These are phyloP conservation scores for Dactylellina cionopaga DNA, from an alignment of 2,329 filamentous ascomycete genomes.

Conservation along the genomic window DNA sequence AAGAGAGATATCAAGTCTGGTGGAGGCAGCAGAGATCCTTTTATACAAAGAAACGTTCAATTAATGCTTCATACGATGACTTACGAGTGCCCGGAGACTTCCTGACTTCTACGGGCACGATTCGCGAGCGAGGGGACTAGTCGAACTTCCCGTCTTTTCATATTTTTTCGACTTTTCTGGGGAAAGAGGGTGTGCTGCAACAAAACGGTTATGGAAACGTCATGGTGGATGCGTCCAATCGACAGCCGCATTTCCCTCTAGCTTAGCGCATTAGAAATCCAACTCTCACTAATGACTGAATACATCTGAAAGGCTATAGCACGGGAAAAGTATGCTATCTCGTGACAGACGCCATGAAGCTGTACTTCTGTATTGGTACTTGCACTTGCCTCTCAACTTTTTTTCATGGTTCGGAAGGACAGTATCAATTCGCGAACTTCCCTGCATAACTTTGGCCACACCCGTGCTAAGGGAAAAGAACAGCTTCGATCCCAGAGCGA, in stretches of 20 bases:
- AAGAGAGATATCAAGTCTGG: not conserved
- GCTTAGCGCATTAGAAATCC: constrained; percentile 41
- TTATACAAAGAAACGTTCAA: constrained; percentile 22
- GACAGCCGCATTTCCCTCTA: constrained; percentile 9
- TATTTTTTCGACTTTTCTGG: constrained; percentile 13
- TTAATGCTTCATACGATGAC: constrained; percentile 21
- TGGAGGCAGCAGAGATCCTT: not conserved
- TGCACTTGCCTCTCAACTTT: not conserved
- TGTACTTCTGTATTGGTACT: constrained; percentile 1
- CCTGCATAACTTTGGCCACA: constrained; percentile 11
- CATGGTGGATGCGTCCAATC: constrained; percentile 39
- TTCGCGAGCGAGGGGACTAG: constrained; percentile 25
- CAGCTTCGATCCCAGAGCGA: constrained; percentile 14
- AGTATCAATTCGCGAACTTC: not conserved
- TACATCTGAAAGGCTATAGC: not conserved
- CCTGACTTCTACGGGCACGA: constrained; percentile 31
- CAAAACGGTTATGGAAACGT: constrained; percentile 46
- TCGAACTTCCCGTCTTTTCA: not conserved
- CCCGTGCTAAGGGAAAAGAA: constrained; percentile 2
- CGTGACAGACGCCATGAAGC: not conserved
- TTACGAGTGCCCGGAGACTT: constrained; percentile 31
- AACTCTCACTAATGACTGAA: constrained; percentile 2
- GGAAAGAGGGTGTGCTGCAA: constrained; percentile 49
- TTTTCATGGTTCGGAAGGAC: too few species aligned
- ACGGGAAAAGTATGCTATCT: constrained; percentile 8